Percentiles rank a stretch among this genome's conserved stretches.
Conservation (phyloP, 139 green algal genomes). For the Edaphochlamys debaryana region DNA sequence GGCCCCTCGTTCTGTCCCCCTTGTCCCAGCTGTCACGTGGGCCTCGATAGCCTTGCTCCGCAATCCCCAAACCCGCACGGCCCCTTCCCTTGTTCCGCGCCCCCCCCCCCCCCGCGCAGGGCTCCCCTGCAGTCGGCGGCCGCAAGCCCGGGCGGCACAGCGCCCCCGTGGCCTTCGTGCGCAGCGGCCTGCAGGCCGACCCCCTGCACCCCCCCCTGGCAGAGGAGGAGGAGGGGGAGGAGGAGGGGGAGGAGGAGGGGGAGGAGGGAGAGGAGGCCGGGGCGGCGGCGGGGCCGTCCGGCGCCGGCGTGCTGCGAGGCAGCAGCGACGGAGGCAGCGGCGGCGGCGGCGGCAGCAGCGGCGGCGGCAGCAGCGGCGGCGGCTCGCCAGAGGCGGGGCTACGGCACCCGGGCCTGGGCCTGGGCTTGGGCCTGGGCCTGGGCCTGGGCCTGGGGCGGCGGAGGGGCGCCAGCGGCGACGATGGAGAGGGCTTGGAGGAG, state of each 20-base stretch:
- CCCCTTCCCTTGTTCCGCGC: no score
- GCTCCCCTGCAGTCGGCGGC: no score
- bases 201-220: background rate
- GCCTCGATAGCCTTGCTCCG: no score
- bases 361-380: background rate
- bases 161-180: constrained; percentile 28
- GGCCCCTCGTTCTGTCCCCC: no score
- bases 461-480: background rate
- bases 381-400: background rate
- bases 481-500: background rate
- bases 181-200: constrained; percentile 26
- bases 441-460: no score
- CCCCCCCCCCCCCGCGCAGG: background rate
- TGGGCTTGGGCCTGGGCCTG: no score
- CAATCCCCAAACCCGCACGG: background rate
- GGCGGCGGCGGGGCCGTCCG: background rate
- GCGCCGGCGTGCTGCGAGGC: background rate
- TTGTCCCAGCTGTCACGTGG: no score
- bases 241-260: background rate
- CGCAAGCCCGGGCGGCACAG: background rate
- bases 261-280: background rate
- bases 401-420: no score
- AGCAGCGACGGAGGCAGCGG: background rate
- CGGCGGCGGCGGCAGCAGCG: background rate
- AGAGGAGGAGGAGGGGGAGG: background rate